These are phyloP conservation scores for Xylaria sp. DNA, from an alignment of 2,329 filamentous ascomycete genomes.

Conservation along the genomic window DNA sequence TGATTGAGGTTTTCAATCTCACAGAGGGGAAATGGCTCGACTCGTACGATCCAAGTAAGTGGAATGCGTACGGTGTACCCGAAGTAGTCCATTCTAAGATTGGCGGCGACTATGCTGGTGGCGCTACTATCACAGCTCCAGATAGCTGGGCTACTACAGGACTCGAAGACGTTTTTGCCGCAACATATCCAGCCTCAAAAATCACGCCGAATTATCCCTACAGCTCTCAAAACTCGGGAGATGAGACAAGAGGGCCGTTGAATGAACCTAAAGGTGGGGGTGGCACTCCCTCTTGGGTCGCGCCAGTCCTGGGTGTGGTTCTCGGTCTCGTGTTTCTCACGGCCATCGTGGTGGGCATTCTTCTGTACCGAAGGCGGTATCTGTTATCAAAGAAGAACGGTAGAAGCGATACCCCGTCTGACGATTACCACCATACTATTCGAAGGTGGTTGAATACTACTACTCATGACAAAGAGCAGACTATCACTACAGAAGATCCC, in stretches of 20 bases:
- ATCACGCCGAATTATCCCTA: slow-evolving; percentile 69
- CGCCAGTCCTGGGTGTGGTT: slow-evolving; percentile 66
- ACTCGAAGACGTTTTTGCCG: slow-evolving; percentile 60
- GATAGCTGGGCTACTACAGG: slow-evolving; percentile 58
- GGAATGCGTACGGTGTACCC: slow-evolving; percentile 72
- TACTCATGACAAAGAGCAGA: slow-evolving; percentile 49
- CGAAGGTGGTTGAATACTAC: slow-evolving; percentile 58
- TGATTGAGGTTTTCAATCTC: slow-evolving; percentile 74
- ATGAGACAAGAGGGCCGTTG: slow-evolving; percentile 36
- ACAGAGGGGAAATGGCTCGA: slow-evolving; percentile 72
- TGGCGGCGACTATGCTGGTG: slow-evolving; percentile 69
- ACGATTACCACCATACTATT: slow-evolving; percentile 56
- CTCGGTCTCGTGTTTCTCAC: slow-evolving; percentile 63
- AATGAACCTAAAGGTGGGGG: slow-evolving; percentile 35
- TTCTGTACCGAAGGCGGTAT: slow-evolving; percentile 59
- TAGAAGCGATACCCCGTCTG: slow-evolving; percentile 48
- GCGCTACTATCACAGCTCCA: slow-evolving; percentile 71
- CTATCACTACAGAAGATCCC: slow-evolving; percentile 53
- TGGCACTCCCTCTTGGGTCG: slow-evolving; percentile 61
- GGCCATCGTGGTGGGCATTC: slow-evolving; percentile 54
- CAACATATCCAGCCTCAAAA: slow-evolving; percentile 60
- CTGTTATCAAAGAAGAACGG: slow-evolving; percentile 47
- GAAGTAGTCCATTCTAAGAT: slow-evolving; percentile 66
- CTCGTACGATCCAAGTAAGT: slow-evolving; percentile 69
- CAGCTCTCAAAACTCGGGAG: slow-evolving; percentile 39